Conservation (phyloP, 345 rosid species). For the Populus alba region DNA sequence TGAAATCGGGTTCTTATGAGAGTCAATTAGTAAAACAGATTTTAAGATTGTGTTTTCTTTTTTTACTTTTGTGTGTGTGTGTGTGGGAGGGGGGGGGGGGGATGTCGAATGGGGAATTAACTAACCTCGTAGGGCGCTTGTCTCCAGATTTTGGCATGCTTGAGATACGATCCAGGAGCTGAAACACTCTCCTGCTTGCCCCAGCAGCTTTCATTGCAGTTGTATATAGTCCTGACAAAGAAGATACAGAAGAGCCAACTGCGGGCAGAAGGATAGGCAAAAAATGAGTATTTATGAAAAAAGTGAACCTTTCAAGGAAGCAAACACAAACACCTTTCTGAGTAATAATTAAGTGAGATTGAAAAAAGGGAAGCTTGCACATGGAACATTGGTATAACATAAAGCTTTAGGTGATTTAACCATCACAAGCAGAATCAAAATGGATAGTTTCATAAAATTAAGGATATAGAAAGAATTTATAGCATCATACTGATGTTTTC, state of each 20-base stretch:
- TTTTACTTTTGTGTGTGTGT: no score
- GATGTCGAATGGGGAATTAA: not conserved
- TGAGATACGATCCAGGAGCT: constrained; percentile 83
- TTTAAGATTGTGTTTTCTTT: not conserved
- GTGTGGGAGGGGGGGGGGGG: not conserved
- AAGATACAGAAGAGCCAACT: constrained; percentile 91
- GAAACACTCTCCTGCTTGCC: constrained; percentile 89
- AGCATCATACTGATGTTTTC: not conserved
- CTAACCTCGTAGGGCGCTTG: constrained; percentile 69
- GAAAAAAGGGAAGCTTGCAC: not conserved
- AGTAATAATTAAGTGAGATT: not conserved
- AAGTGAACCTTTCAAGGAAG: not conserved
- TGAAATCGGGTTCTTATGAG: not conserved
- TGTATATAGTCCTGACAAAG: constrained; percentile 77
- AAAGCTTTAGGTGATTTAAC: not conserved
- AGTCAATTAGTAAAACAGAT: not conserved
- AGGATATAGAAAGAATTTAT: not conserved
- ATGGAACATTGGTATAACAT: not conserved
- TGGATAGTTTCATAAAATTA: not conserved
- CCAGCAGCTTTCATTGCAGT: constrained; percentile 99
- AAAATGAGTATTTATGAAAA: not conserved
- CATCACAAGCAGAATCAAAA: not conserved
- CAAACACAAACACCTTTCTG: not conserved
- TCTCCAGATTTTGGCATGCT: constrained; percentile 77
- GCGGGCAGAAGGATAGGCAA: constrained; percentile 26